These are phyloP conservation scores for Lipomyces sp. DNA, from an alignment of 805 yeast species.

Conservation along the genomic window DNA sequence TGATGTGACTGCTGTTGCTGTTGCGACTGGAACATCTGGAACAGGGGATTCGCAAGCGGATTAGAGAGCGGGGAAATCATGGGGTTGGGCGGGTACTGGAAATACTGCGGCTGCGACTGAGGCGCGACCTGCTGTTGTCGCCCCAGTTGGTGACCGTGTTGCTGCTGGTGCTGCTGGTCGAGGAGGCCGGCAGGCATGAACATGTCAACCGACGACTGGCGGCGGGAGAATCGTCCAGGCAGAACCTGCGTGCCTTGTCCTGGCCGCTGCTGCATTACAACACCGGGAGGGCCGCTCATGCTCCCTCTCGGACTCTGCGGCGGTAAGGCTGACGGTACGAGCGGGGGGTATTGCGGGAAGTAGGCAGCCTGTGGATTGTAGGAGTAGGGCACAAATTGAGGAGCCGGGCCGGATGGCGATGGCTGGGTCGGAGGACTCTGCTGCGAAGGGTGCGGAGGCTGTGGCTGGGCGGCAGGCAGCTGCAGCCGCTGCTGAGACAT, in stretches of 20 bases:
- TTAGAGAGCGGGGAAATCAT: not conserved
- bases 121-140: not conserved
- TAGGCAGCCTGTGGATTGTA: not conserved
- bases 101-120: not conserved
- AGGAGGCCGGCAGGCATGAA: not conserved
- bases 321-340: no score
- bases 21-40: not conserved
- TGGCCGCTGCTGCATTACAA: not conserved
- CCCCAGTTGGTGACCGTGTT: not conserved
- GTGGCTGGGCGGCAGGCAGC: not conserved
- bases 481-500: not conserved
- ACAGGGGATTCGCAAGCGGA: not conserved
- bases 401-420: not conserved
- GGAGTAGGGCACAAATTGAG: not conserved
- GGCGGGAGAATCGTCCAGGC: not conserved
- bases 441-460: no score
- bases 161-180: conserved; percentile 8
- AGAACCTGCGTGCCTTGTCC: not conserved
- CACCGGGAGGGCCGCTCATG: conserved; percentile 1
- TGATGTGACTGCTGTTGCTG: conserved; percentile 4
- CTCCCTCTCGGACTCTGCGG: not conserved
- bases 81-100: not conserved
- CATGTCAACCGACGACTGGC: conserved; percentile 2
- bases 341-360: not conserved
- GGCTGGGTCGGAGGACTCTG: not conserved